These are phyloP conservation scores for Cymbopogon citratus DNA, from an alignment of 176 grass and related monocot species.

Conservation along the genomic window DNA sequence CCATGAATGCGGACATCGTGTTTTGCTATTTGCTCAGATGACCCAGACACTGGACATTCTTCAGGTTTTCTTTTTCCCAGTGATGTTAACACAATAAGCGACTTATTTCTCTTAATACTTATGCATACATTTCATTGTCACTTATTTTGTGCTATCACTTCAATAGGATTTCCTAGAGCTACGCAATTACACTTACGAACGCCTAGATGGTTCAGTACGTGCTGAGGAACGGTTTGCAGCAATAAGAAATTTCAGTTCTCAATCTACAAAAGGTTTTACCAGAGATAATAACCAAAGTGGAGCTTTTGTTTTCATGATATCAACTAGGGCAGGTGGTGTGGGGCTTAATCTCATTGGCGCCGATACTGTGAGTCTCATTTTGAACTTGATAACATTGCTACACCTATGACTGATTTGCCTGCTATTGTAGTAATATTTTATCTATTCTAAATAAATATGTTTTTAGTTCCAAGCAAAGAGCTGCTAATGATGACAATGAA, in stretches of 20 bases:
- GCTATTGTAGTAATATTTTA: neutral
- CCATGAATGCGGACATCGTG: constrained; percentile 59
- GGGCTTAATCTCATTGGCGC: constrained; percentile 96
- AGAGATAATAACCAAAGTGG: constrained; percentile 51
- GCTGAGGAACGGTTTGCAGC: constrained; percentile 92
- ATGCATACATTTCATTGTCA: neutral
- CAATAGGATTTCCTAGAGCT: constrained; percentile 91
- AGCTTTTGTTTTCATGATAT: constrained; percentile 97
- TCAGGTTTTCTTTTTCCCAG: constrained; percentile 55
- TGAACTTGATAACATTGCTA: constrained; percentile 29
- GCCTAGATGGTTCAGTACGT: constrained; percentile 91
- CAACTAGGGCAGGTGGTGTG: constrained; percentile 90
- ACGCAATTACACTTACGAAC: constrained; percentile 82
- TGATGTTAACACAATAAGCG: neutral
- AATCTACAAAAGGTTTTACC: constrained; percentile 32
- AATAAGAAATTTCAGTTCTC: constrained; percentile 81
- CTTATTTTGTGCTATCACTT: constrained; percentile 7
- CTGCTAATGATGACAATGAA: constrained; percentile 6
- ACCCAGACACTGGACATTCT: constrained; percentile 96
- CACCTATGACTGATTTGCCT: constrained; percentile 5
- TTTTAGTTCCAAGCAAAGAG: constrained; percentile 2
- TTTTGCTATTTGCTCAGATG: constrained; percentile 97
- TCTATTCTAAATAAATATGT: constrained; percentile 18
- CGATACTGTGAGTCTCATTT: constrained; percentile 88
- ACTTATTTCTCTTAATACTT: neutral